Evolutionary conservation across 73 alveolate genomes (phyloP).

Genomic region (Paramecium caudatum): DNA sequence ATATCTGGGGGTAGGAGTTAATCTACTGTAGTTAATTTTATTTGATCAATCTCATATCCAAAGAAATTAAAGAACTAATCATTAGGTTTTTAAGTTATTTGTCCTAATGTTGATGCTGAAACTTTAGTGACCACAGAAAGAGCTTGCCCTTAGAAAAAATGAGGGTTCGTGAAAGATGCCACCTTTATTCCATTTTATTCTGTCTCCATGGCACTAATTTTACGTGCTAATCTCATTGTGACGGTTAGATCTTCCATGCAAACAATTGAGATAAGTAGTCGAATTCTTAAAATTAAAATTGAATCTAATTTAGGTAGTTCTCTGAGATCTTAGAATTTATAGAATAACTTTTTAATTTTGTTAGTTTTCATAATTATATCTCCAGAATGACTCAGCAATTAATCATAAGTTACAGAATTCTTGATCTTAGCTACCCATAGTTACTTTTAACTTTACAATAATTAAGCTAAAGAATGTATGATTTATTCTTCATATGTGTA

Average conservation of each 20-base stretch:
- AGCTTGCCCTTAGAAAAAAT: slow-evolving; percentile 1
- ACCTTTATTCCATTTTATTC: neutral
- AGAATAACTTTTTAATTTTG: neutral
- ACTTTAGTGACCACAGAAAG: neutral
- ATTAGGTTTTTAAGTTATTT: neutral
- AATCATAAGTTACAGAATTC: neutral
- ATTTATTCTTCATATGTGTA: neutral
- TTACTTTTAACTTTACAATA: neutral
- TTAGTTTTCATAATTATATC: neutral
- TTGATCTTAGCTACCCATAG: neutral
- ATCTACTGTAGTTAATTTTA: neutral
- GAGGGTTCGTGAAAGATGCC: neutral
- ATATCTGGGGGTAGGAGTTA: neutral
- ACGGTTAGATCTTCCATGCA: slow-evolving; percentile 4
- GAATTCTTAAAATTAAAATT: neutral
- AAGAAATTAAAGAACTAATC: slow-evolving; percentile 20
- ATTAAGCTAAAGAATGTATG: neutral
- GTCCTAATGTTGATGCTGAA: neutral
- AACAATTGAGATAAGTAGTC: neutral
- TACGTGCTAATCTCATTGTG: neutral
- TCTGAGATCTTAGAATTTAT: neutral
- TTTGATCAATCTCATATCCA: neutral
- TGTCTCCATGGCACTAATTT: neutral
- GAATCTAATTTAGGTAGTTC: neutral
- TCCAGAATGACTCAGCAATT: neutral